Conservation (phyloP, 2,329 filamentous ascomycete species). For the Ceratocystis harringtonii region DNA sequence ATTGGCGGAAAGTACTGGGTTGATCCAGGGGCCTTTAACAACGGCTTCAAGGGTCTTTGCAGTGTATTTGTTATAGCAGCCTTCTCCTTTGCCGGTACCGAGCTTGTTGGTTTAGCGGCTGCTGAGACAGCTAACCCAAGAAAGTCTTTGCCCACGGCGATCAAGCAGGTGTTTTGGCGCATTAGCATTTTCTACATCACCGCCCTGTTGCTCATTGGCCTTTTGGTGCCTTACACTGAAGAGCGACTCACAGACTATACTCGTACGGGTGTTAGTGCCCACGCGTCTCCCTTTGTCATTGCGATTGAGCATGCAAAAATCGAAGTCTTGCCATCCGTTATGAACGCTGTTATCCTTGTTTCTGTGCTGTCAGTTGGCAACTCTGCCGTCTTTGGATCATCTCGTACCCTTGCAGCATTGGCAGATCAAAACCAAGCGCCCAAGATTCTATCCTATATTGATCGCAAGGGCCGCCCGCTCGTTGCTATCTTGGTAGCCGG, state of each 20-base stretch:
- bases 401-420: constrained; percentile 74
- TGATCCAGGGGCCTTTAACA: constrained; percentile 67
- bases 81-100: constrained; percentile 62
- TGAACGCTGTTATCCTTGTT: constrained; percentile 90
- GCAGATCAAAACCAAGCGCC: constrained; percentile 80
- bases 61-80: constrained; percentile 63
- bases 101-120: constrained; percentile 61
- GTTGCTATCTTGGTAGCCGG: constrained; percentile 56
- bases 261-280: constrained; percentile 42
- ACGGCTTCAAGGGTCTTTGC: constrained; percentile 72
- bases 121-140: constrained; percentile 66
- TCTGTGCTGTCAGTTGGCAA: constrained; percentile 85
- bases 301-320: constrained; percentile 78
- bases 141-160: constrained; percentile 68
- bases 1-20: constrained; percentile 68
- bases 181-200: constrained; percentile 84
- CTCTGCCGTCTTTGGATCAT: constrained; percentile 80
- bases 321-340: constrained; percentile 63
- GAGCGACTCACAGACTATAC: constrained; percentile 25
- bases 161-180: constrained; percentile 93
- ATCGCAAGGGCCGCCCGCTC: constrained; percentile 65
- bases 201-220: constrained; percentile 62
- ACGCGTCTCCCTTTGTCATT: constrained; percentile 83
- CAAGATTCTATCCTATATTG: constrained; percentile 61
- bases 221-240: constrained; percentile 60